phyloP scores from a whole-genome alignment of 495 filamentous ascomycete species.

The Delitschia confertaspora region DNA sequence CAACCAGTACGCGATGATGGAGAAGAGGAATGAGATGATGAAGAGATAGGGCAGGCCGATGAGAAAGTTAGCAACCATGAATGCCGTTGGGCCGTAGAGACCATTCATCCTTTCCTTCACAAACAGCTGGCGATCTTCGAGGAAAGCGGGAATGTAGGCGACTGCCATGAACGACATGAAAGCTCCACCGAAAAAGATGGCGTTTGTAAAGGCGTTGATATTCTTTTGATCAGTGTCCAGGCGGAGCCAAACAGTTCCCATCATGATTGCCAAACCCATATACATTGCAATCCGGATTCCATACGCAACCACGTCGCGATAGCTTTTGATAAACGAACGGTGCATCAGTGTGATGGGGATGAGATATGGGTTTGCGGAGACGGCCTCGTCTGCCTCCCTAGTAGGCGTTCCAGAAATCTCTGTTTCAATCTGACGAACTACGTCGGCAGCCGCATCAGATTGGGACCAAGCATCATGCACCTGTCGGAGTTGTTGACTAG shows the following conservation, averaged over 20 bases:
- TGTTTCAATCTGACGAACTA: slow-evolving; percentile 1
- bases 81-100: slow-evolving; percentile 62
- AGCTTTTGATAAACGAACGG: slow-evolving; percentile 67
- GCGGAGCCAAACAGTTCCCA: slow-evolving; percentile 78
- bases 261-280: slow-evolving; percentile 72
- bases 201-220: slow-evolving; percentile 72
- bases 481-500: slow-evolving; percentile 34
- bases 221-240: slow-evolving; percentile 52
- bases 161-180: slow-evolving; percentile 91
- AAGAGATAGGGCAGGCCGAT: slow-evolving; percentile 75
- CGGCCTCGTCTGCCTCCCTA: slow-evolving; percentile 18
- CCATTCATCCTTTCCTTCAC: slow-evolving; percentile 75
- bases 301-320: slow-evolving; percentile 73
- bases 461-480: slow-evolving; percentile 41
- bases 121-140: slow-evolving; percentile 67
- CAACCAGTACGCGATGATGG: slow-evolving; percentile 68
- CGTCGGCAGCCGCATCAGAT: slow-evolving; percentile 19
- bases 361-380: slow-evolving; percentile 30
- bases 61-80: slow-evolving; percentile 69
- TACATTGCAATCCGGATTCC: slow-evolving; percentile 80
- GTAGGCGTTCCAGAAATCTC: not conserved
- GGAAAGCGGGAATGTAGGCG: slow-evolving; percentile 71
- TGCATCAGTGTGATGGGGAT: slow-evolving; percentile 52
- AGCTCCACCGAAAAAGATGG: slow-evolving; percentile 73
- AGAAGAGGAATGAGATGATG: slow-evolving; percentile 64